These are phyloP conservation scores for Candida takata DNA, from an alignment of 805 yeast genomes.

Conservation along the genomic window DNA sequence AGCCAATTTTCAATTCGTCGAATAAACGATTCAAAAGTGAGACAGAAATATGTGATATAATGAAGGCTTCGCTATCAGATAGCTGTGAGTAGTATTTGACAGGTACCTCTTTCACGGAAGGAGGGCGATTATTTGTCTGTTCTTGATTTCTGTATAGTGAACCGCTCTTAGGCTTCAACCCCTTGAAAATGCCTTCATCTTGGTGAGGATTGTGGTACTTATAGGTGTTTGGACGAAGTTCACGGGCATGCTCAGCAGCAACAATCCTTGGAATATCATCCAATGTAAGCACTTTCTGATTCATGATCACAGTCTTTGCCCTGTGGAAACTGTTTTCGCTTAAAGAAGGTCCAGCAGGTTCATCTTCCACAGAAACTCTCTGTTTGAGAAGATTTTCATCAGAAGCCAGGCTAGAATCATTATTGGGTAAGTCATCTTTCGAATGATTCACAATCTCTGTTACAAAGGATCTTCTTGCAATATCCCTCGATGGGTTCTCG, in stretches of 20 bases:
- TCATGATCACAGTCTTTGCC: constrained; percentile 65
- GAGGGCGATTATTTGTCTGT: constrained; percentile 5
- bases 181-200: constrained; percentile 16
- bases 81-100: constrained; percentile 60
- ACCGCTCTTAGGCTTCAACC: constrained; percentile 15
- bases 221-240: constrained; percentile 86
- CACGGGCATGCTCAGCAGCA: constrained; percentile 94
- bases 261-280: constrained; percentile 97
- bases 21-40: constrained; percentile 35
- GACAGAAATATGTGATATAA: constrained; percentile 53
- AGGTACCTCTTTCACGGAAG: constrained; percentile 9
- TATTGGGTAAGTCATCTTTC: constrained; percentile 4
- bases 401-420: constrained; percentile 6
- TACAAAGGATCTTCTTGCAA: constrained; percentile 62
- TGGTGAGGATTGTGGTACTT: constrained; percentile 55
- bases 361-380: constrained; percentile 26
- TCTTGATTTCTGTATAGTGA: constrained; percentile 10
- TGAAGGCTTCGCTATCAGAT: constrained; percentile 45
- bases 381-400: constrained; percentile 20
- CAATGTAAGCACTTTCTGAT: constrained; percentile 79
- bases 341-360: constrained; percentile 46
- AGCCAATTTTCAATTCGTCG: constrained; percentile 28
- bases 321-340: constrained; percentile 45
- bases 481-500: constrained; percentile 42
- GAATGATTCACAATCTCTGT: constrained; percentile 31